phyloP scores from a whole-genome alignment of 106 monocot species.

The Dendrobium nobile region DNA sequence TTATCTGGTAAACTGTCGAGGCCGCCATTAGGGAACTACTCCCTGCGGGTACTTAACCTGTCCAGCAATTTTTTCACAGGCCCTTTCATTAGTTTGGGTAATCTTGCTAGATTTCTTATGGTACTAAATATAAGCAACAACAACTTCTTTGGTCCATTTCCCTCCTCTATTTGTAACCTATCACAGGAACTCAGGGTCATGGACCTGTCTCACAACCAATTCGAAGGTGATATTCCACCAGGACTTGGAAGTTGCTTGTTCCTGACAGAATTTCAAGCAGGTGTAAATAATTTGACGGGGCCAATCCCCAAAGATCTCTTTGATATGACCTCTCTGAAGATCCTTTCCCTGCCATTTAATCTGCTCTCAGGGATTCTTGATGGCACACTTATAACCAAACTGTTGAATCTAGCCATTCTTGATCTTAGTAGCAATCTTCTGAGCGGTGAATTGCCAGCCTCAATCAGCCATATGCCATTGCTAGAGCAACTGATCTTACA shows the following conservation, averaged over 20 bases:
- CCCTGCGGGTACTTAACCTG: constrained; percentile 10
- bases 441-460: constrained; percentile 4
- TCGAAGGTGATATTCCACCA: background rate
- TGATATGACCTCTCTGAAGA: background rate
- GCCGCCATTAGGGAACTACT: background rate
- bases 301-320: background rate
- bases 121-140: constrained; percentile 9
- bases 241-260: background rate
- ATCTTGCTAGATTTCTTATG: background rate
- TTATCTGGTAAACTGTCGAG: background rate
- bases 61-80: constrained; percentile 4
- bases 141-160: constrained; percentile 7
- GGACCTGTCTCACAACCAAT: constrained; percentile 7
- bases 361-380: constrained; percentile 7
- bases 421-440: constrained; percentile 7
- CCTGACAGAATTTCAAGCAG: constrained; percentile 10
- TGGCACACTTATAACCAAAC: background rate
- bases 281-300: constrained; percentile 3
- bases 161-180: constrained; percentile 3
- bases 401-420: background rate
- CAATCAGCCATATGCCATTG: constrained; percentile 1
- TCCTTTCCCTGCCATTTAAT: constrained; percentile 9
- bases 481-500: background rate
- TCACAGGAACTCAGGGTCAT: background rate
- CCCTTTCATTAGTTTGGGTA: background rate